Base-by-base conservation (phyloP, 2,329 filamentous ascomycete species). In the Botrytis cinerea region DNA sequence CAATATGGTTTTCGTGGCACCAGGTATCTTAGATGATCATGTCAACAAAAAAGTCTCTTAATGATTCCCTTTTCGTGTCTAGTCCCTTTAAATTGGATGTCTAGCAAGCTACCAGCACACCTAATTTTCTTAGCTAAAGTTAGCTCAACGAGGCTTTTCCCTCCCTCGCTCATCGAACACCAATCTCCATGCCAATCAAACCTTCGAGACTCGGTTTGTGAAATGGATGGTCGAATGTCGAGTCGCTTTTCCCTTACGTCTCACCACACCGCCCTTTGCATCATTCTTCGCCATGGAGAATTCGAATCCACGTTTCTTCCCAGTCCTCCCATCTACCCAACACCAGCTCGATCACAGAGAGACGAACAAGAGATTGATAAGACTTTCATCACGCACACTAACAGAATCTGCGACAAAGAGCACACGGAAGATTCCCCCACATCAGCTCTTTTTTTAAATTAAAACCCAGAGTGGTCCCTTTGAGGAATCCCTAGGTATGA, bases 361-460 rank as follows among this genome's bases (percentile, higher is more conserved):
- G n/a, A 64, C n/a, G 40, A 38, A 35, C 45, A 38, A 67, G 63
- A 67, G 28, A 51, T 67, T 38, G 62, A 64, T 43, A 32, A 64
- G 62, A 32, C 40, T 35, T 64, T 64, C 43, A 46, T 35, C 40
- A 16, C 9, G 32, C 7, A 4, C 18, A 64, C 63, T n/a, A 20
- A 38, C 32, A 18, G 40, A 67, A 51, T 51, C 45, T 67, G 45
- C 45, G 40, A 67, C 63, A 67, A 67, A 67, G 63, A 67, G 40
- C 5, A 5, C 4, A 28, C 40, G 61, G 61, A 45, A 63, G 22
- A 51, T 67, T 51, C 63, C 63, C 63, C 63, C 32, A 67, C 63
- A 51, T 67, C 22, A 67, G 63, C 14, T 51, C 45, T 51, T 61
- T 61, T n/a, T 45, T 45, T n/a, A n/a, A 67, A 67, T 51, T 67